Base-by-base conservation (phyloP, 2,329 filamentous ascomycete genomes). In the Didymella segeticola region DNA sequence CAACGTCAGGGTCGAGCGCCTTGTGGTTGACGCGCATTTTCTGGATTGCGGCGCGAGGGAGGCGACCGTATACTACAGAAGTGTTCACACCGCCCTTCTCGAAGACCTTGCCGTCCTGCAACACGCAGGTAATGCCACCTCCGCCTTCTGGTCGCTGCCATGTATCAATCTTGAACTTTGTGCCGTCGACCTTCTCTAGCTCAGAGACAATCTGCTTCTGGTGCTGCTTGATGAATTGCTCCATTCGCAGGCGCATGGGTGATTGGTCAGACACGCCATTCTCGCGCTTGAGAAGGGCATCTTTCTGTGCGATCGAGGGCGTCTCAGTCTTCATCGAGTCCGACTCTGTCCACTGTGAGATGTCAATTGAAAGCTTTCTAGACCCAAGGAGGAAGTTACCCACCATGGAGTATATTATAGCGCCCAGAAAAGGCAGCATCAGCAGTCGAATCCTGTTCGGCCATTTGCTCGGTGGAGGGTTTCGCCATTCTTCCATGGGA, bases 51-150 rank as follows among this genome's bases (percentile, higher is more conserved):
- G 90, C 83, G 67, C 90, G 89, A 27, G 93, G 93, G 2, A 99
- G 83, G 41, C 88, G 89, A 57, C 95, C 95, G 72, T 99, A 98
- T 43, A 99, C 95, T 57, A 98, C 87, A 52, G 90, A 96, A 69
- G 93, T 93, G 70, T 96, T 96, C 55, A 98, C 92, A 25, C 95
- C 95, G 37, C 90, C 95, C 79, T 99, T 99, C 76, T 99, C 95
- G 69, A 99, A 99, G 43, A 97, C 91, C 58, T 96, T 93, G 63
- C 95, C 93, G 62, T 97, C 92, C 75, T 99, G 95, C 15, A 99
- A 81, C 31, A 99, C 93, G 76, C 93, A 96, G 14, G 91, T 96
- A 66, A 93, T 93, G 61, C 95, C 95, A 50, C 95, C 95, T 34
- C 95, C 95, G 47, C 95, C 95, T 71, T 92, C 88, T 53, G 90